Evolutionary conservation across 2,329 filamentous ascomycete genomes (phyloP).

Genomic region (Emydomyces testavorans): DNA sequence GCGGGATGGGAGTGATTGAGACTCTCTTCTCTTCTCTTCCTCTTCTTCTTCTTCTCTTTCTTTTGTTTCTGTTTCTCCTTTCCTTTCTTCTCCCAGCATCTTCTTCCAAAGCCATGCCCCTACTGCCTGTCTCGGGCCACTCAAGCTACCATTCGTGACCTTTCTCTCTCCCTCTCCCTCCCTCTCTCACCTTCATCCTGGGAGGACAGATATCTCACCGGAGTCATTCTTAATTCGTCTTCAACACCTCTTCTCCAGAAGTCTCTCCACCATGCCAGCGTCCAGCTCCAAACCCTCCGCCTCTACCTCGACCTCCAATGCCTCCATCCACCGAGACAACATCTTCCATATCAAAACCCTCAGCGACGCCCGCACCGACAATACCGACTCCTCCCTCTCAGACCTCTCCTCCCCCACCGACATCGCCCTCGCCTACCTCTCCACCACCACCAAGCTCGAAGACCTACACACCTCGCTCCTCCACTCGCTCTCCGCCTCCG

Average conservation of each 20-base stretch:
- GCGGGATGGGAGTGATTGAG: too few species aligned
- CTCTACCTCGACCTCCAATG: neutral
- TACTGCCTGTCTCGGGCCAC: neutral
- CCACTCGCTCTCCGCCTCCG: conserved; percentile 45
- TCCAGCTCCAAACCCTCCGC: neutral
- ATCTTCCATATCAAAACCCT: conserved; percentile 22
- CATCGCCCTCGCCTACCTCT: conserved; percentile 36
- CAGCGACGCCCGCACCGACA: conserved; percentile 30
- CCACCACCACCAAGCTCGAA: conserved; percentile 40
- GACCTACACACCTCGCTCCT: conserved; percentile 46
- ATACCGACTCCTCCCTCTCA: conserved; percentile 24
- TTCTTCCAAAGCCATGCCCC: neutral
- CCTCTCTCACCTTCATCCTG: neutral
- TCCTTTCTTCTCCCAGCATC: neutral
- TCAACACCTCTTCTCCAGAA: neutral
- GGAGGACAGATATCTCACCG: neutral
- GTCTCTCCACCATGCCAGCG: neutral
- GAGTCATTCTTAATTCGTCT: neutral
- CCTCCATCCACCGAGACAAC: too few species aligned
- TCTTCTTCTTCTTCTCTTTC: neutral
- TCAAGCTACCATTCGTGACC: neutral
- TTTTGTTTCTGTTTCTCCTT: conserved; percentile 4
- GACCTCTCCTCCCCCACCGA: conserved; percentile 30
- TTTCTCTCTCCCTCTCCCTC: too few species aligned
- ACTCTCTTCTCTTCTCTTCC: neutral